phyloP scores from a whole-genome alignment of 116 monocot genomes.

The Zostera marina region DNA sequence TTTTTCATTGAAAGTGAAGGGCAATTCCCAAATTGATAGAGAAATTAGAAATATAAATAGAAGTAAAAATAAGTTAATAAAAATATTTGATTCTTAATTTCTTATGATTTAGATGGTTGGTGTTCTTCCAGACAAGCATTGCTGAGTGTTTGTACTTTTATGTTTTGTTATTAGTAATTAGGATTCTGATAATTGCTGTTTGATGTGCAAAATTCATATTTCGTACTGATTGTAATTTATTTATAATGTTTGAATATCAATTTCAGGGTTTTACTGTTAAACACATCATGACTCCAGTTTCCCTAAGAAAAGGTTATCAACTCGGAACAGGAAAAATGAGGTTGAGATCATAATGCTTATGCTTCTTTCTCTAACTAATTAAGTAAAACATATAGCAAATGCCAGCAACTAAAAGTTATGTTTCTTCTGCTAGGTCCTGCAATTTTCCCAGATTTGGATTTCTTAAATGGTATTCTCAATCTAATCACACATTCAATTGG shows the following conservation, averaged over 20 bases:
- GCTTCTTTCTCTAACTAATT: too few relatives aligned
- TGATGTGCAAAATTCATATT: neutral
- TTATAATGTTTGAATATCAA: neutral
- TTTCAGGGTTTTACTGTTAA: conserved; percentile 3
- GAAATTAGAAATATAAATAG: too few relatives aligned
- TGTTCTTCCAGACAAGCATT: too few relatives aligned
- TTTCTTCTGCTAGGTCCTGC: neutral
- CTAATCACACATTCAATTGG: conserved; percentile 18
- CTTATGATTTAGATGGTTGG: too few relatives aligned
- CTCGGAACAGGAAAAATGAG: neutral
- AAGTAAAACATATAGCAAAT: neutral
- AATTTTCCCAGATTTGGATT: conserved; percentile 2
- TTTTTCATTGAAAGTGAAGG: too few relatives aligned
- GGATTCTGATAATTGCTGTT: too few relatives aligned
- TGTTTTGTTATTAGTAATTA: too few relatives aligned
- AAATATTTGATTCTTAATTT: too few relatives aligned
- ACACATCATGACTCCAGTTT: neutral
- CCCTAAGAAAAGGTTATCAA: conserved; percentile 1
- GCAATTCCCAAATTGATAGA: too few relatives aligned
- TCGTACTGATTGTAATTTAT: neutral
- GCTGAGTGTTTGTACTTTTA: too few relatives aligned
- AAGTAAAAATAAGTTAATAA: too few relatives aligned
- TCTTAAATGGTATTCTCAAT: conserved; percentile 25
- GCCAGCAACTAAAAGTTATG: neutral
- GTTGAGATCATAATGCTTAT: neutral